A percentile compares a stretch with the other conserved stretches of the same genome.
Evolutionary conservation across 2,329 filamentous ascomycete species (phyloP).

Genomic region (Aspergillus pseudoglaucus): DNA sequence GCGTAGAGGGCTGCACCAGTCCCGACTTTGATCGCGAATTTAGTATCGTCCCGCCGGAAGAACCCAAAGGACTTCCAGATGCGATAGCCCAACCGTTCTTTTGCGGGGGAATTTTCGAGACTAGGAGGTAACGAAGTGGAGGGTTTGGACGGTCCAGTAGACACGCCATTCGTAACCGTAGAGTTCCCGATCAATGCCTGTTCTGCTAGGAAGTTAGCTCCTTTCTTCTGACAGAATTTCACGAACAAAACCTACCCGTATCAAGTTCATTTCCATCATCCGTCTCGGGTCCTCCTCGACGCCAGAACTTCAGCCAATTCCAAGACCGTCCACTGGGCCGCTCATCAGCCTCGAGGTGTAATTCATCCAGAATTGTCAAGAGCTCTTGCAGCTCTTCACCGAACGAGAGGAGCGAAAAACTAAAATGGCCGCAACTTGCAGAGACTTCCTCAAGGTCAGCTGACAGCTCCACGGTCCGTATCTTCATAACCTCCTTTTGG

Average conservation of each 20-base stretch:
- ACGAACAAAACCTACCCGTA: slow-evolving; percentile 17
- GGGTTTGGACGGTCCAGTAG: neutral
- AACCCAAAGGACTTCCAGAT: slow-evolving; percentile 51
- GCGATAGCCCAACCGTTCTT: slow-evolving; percentile 37
- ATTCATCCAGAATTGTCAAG: slow-evolving; percentile 74
- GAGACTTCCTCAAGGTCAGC: slow-evolving; percentile 96
- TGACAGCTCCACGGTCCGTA: slow-evolving; percentile 66
- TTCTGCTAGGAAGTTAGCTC: slow-evolving; percentile 8
- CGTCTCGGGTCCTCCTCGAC: slow-evolving; percentile 13
- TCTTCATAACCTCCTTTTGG: slow-evolving; percentile 64
- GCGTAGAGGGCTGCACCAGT: slow-evolving; percentile 84
- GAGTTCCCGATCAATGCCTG: slow-evolving; percentile 7
- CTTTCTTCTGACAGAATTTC: neutral
- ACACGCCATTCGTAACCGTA: neutral
- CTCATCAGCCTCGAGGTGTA: slow-evolving; percentile 63
- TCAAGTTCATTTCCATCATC: slow-evolving; percentile 17
- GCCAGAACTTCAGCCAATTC: slow-evolving; percentile 84
- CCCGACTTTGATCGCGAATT: slow-evolving; percentile 88
- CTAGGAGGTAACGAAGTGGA: slow-evolving; percentile 1
- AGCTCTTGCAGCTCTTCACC: slow-evolving; percentile 83
- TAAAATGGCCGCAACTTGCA: slow-evolving; percentile 95
- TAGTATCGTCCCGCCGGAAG: slow-evolving; percentile 59
- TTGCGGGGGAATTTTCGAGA: slow-evolving; percentile 9
- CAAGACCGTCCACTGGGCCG: slow-evolving; percentile 60
- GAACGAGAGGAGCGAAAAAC: slow-evolving; percentile 83